Evolutionary conservation across 2,329 filamentous ascomycete species (phyloP), one percentile per base, ranked within the genome.

Genomic region (Penicillium glabrum): DNA sequence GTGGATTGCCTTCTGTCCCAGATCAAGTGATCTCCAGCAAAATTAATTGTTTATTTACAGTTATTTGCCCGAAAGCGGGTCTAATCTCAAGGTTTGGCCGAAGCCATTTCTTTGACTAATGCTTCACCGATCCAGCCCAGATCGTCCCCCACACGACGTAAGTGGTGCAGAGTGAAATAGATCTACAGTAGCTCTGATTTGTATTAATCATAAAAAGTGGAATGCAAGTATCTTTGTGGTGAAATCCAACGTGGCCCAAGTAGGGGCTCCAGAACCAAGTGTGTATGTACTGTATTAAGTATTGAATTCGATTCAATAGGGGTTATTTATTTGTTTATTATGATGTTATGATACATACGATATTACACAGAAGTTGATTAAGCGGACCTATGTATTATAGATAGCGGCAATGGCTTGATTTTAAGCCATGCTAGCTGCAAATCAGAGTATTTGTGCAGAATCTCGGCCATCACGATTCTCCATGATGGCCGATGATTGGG

Each of bases 41-140:
- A 39, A 5, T 41, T 14, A 6, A 19, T n/a, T 19, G n/a, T 39
- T 39, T 3, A 39, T 9, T n/a, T n/a, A 39, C n/a, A 11, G n/a
- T 9, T 23, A 39, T 23, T 33, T n/a, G 19, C 31, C 26, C 16
- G 24, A 26, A 47, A 43, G 44, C 47, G 47, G 47, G 33, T 27
- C 33, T 33, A 13, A 41, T 26, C n/a, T 14, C 45, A 29, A 29
- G 10, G 10, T 19, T 27, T 10, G 19, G 31, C 13, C 47, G 47
- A 44, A 13, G 21, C 26, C 19, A 31, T 51, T 54, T 57, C 46
- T 51, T 58, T 58, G 51, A 58, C 51, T 54, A 51, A 58, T 54
- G 37, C 14, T 23, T 19, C 19, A 23, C 37, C 19, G 39, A 23
- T 48, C 13, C 19, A 29, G 39, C 21, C 24, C 24, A 26, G 26